phyloP scores from a whole-genome alignment of 2,329 filamentous ascomycete species.

The Diatrype stigma region DNA sequence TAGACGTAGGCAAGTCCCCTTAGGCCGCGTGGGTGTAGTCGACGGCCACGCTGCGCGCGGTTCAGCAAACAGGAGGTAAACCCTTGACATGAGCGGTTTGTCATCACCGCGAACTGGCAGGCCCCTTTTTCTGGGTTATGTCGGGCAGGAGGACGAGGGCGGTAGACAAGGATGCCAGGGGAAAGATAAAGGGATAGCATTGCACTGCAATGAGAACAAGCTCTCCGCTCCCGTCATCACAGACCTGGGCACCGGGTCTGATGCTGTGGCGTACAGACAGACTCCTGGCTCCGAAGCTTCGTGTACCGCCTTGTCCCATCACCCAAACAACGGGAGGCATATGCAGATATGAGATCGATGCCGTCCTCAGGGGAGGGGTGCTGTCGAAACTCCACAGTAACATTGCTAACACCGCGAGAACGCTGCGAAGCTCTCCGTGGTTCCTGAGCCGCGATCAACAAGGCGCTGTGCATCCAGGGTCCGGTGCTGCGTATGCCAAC shows the following conservation, averaged over 20 bases:
- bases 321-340: conserved; percentile 5
- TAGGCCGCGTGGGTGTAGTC: no score
- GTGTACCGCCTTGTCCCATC: conserved; percentile 9
- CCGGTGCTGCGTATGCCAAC: conserved; percentile 2
- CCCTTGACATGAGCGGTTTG: no score
- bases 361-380: conserved; percentile 1
- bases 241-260: conserved; percentile 5
- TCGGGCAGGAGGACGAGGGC: no score
- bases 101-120: no score
- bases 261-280: conserved; percentile 9
- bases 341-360: conserved; percentile 11
- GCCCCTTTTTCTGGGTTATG: no score
- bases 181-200: no score
- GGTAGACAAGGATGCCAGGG: no score
- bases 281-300: conserved; percentile 5
- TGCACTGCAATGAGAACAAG: neutral
- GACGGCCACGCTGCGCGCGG: no score
- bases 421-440: conserved; percentile 19
- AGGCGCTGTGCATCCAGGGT: conserved; percentile 18
- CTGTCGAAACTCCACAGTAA: conserved; percentile 7
- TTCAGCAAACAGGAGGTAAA: no score
- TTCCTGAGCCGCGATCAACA: conserved; percentile 23
- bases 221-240: conserved; percentile 1
- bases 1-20: no score
- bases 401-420: conserved; percentile 12